Base-by-base conservation (phyloP, 805 yeast genomes). In the Scheffersomyces amazonensis region DNA sequence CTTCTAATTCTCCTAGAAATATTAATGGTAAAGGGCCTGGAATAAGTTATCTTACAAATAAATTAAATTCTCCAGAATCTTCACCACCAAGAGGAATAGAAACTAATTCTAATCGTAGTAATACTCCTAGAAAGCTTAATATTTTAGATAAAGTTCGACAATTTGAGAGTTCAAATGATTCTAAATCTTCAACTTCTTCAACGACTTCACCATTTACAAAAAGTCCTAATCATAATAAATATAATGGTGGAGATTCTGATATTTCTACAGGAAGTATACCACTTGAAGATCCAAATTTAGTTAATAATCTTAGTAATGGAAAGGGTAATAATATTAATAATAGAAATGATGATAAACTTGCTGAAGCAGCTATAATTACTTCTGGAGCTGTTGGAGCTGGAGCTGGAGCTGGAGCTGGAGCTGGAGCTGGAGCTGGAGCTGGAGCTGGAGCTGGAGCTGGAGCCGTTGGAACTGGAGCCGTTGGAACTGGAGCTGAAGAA, bases 131-230 rank as follows among this genome's bases (percentile, higher is more conserved):
- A 44, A 49, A 43, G 43, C 48, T 54, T 13, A 52, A 48, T 37
- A 62, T 66, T 12, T 49, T 63, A 37, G 70, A 66, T 39, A 61
- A 58, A 45, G 64, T 66, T 16, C 62, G 54, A 43, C 64, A 63
- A 36, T 66, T 64, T 42, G 71, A 66, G 42, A n/a, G n/a, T n/a
- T n/a, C n/a, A n/a, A n/a, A n/a, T n/a, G n/a, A n/a, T n/a, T n/a
- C n/a, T n/a, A n/a, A n/a, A n/a, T 24, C 28, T 12, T 5, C 7
- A 7, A 8, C 28, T 8, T 13, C 28, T 8, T 24, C 28, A 7
- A n/a, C n/a, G n/a, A n/a, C n/a, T n/a, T 24, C 28, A 24, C 28
- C 28, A 24, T 24, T 13, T 12, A 24, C 28, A 7, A 24, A 10
- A 24, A 21, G 8, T 21, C 11, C 24, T 15, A 8, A 15, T 20